Conservation (phyloP, 371 early-diverging fungal species). For the Choanephora cucurbitarum region DNA sequence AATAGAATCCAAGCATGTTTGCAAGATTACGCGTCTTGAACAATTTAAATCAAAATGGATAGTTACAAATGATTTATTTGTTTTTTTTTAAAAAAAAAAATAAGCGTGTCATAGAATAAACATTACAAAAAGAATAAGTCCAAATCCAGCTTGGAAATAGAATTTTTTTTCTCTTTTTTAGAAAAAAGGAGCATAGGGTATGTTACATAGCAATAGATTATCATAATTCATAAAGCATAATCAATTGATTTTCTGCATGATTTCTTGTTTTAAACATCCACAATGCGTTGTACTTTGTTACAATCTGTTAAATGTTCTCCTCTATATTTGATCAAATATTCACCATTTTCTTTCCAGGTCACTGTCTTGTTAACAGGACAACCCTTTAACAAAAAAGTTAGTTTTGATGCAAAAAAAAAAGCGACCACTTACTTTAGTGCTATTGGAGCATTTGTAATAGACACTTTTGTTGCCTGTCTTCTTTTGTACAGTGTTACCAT, state of each 20-base stretch:
- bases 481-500: slow-evolving; percentile 57
- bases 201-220: background rate
- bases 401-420: background rate
- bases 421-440: slow-evolving; percentile 37
- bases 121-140: background rate
- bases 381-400: slow-evolving; percentile 24
- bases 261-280: slow-evolving; percentile 13
- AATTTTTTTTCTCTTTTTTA: no score
- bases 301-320: slow-evolving; percentile 65
- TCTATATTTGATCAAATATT: slow-evolving; percentile 64
- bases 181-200: slow-evolving; percentile 6
- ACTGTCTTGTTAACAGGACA: slow-evolving; percentile 70
- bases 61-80: no score
- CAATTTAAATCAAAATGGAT: no score
- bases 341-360: slow-evolving; percentile 61
- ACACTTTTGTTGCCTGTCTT: slow-evolving; percentile 60
- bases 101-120: background rate
- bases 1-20: no score
- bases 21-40: no score
- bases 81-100: no score
- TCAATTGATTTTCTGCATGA: background rate
- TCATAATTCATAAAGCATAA: background rate
- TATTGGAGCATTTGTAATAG: slow-evolving; percentile 56
- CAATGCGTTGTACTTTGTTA: slow-evolving; percentile 51
- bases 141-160: slow-evolving; percentile 22